Percentiles rank a stretch among this genome's conserved stretches.
Conservation (phyloP, 225 moss, liverwort and hornwort species). For the Physcomitrium patens region DNA sequence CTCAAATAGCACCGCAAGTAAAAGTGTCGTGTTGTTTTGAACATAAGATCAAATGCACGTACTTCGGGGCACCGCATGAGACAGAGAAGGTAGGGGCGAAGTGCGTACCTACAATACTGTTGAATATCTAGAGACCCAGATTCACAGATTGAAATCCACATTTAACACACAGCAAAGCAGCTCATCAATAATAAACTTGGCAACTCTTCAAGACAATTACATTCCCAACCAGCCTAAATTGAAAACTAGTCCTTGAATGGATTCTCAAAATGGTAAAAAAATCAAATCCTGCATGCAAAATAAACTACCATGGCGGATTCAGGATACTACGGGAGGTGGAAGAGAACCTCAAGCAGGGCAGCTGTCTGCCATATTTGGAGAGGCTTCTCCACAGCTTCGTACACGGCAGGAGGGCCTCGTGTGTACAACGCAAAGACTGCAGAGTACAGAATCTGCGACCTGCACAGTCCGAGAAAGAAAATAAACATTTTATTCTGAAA, state of each 20-base stretch:
- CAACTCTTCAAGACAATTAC: neutral
- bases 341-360: conserved; percentile 78
- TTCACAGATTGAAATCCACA: conserved; percentile 19
- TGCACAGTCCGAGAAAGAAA: conserved; percentile 30
- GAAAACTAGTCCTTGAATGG: neutral
- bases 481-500: neutral
- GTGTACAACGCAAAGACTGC: conserved; percentile 58
- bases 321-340: neutral
- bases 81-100: neutral
- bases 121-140: conserved; percentile 74
- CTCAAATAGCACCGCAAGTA: conserved; percentile 9
- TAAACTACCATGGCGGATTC: neutral
- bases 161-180: neutral
- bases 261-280: neutral
- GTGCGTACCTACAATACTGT: conserved; percentile 78
- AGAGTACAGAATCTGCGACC: conserved; percentile 76
- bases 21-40: neutral
- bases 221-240: neutral
- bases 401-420: conserved; percentile 57
- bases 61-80: neutral
- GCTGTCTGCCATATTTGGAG: conserved; percentile 97
- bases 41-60: neutral
- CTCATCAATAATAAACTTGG: conserved; percentile 8
- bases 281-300: neutral
- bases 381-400: conserved; percentile 81